Base-by-base conservation (phyloP, 257 asterid species). In the Leonotis leonurus region DNA sequence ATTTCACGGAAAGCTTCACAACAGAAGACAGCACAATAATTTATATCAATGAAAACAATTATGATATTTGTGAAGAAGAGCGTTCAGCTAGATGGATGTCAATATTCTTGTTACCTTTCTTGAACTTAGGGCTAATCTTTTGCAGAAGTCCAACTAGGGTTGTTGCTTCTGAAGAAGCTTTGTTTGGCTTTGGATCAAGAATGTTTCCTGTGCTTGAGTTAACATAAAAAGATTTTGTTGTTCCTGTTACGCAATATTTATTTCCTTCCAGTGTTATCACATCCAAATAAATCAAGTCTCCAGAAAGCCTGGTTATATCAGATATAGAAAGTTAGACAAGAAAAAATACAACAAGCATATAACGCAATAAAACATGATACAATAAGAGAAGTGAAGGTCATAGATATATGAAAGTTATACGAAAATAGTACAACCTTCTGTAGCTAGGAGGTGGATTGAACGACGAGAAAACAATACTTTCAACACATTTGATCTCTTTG, bases 401-500 rank as follows among this genome's bases (percentile, higher is more conserved):
- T 5, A 12, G n/a, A n/a, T 25, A 49, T 43, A 58, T 59, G 62
- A 52, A 54, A 62, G n/a, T 50, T 26, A 35, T 51, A n/a, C 24
- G 10, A 16, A 55, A 60, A 49, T 45, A 41, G 17, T 26, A 62
- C 78, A 67, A 93, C 99, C 99, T 93, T 85, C 99, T 79, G 79
- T 82, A 75, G 87, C 91, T 78, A 48, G 99, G 99, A 64, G 99
- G 97, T 70, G 92, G 97, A 73, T 93, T 93, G 64, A 93, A 87
- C 52, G 97, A 83, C 65, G 99, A 93, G 81, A 83, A 89, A 66
- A 89, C 87, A 58, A 89, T 78, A 78, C 87, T 84, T 68, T 85
- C 96, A 60, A 83, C 83, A 66, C 95, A 86, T 59, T 65, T 89
- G 62, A 85, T 82, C 78, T 89, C 97, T 67, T 85, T 84, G 65